A percentile compares a stretch with the other conserved stretches of the same genome.
These are phyloP conservation scores for Sherardia arvensis DNA, from an alignment of 257 asterid species.

Conservation along the genomic window DNA sequence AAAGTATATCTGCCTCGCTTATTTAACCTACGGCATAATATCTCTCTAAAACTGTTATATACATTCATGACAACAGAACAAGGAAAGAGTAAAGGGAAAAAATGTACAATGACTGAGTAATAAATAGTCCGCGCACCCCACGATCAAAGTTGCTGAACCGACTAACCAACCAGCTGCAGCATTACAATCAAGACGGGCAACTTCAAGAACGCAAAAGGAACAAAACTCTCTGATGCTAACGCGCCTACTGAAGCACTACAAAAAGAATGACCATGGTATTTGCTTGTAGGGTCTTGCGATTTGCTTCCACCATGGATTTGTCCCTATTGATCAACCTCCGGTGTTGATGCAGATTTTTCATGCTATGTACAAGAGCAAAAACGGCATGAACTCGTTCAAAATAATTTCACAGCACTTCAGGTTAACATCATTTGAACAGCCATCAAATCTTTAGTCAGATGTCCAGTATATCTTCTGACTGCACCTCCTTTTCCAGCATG, in stretches of 20 bases:
- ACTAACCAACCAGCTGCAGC: not conserved
- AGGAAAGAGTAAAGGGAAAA: not conserved
- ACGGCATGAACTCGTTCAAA: not conserved
- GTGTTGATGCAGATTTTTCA: not conserved
- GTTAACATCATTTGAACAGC: not conserved
- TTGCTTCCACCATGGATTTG: not conserved
- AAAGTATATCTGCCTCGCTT: not conserved
- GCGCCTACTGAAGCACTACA: slow-evolving; percentile 8
- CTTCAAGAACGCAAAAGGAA: not conserved
- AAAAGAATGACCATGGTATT: slow-evolving; percentile 7
- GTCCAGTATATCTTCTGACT: slow-evolving; percentile 9
- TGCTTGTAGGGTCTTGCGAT: not conserved
- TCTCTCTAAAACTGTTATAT: slow-evolving; percentile 3
- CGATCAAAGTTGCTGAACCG: not conserved
- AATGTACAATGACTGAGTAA: slow-evolving; percentile 13
- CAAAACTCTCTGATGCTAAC: slow-evolving; percentile 1
- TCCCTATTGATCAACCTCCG: not conserved
- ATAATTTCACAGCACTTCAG: not conserved
- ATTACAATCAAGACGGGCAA: not conserved
- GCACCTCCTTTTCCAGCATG: slow-evolving; percentile 75
- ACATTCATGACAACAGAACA: not conserved
- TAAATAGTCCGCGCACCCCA: slow-evolving; percentile 22
- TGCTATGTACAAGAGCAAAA: slow-evolving; percentile 4
- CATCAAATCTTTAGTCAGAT: not conserved
- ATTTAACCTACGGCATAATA: not conserved